Evolutionary conservation across 1,139 yeast genomes (phyloP).

Genomic region (Entelexis paramagnoliae): DNA sequence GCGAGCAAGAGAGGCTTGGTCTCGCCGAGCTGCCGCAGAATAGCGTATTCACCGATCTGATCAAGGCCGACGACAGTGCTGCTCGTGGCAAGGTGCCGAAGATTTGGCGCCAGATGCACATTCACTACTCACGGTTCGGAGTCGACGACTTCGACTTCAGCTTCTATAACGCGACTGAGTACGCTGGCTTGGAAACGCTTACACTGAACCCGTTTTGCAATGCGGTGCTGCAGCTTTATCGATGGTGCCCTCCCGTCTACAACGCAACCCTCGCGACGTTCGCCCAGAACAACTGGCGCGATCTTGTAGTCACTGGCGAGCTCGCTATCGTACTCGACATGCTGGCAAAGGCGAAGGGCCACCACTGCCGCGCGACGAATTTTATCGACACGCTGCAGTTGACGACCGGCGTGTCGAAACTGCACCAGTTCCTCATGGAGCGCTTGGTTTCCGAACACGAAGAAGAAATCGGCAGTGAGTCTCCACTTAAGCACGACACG

Average conservation of each 20-base stretch:
- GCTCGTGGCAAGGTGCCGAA: slow-evolving; percentile 41
- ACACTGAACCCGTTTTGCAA: slow-evolving; percentile 68
- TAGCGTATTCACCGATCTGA: slow-evolving; percentile 11
- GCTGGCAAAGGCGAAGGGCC: slow-evolving; percentile 72
- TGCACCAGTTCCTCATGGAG: slow-evolving; percentile 25
- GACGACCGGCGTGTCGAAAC: neutral
- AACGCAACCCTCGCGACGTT: slow-evolving; percentile 46
- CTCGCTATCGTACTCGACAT: slow-evolving; percentile 84
- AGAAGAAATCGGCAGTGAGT: slow-evolving; percentile 3
- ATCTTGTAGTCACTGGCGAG: slow-evolving; percentile 53
- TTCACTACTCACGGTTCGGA: slow-evolving; percentile 81
- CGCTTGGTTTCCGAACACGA: slow-evolving; percentile 13
- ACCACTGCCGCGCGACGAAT: slow-evolving; percentile 60
- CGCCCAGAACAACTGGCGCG: slow-evolving; percentile 28
- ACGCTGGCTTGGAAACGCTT: slow-evolving; percentile 72
- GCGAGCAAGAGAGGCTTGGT: slow-evolving; percentile 44
- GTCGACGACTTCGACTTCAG: slow-evolving; percentile 89
- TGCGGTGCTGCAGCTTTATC: slow-evolving; percentile 67
- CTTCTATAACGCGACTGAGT: slow-evolving; percentile 63
- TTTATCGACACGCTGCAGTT: slow-evolving; percentile 43
- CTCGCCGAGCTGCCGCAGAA: slow-evolving; percentile 2
- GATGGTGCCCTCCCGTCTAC: slow-evolving; percentile 64
- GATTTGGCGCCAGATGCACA: slow-evolving; percentile 63
- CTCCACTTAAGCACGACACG: slow-evolving; percentile 1
- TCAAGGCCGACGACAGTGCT: slow-evolving; percentile 13